Base-by-base conservation (phyloP, 306 rosid species). In the Castanopsis chinensis region DNA sequence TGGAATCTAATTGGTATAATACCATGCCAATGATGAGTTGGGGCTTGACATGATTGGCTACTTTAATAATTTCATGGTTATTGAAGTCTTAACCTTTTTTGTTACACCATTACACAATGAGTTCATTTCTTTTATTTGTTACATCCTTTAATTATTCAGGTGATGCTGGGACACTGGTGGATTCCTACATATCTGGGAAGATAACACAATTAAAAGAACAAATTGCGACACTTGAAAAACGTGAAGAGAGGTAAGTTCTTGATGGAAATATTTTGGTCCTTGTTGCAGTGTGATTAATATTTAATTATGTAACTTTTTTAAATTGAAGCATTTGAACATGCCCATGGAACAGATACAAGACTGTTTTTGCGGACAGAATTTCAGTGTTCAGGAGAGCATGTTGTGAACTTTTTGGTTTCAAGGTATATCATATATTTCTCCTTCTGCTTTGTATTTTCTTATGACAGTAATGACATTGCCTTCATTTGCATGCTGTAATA, bases 341-440 rank as follows among this genome's bases (percentile, higher is more conserved):
- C 30, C 59, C 11, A 11, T 78, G 79, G 45, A 63, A 83, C 96
- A 95, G 97, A 83, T 92, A 95, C 92, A 95, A 90, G 90, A 95
- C 94, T 27, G 99, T 95, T 75, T 92, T 95, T 87, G 98, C 97
- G 9, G 97, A 95, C 86, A 86, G 98, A 86, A 95, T 95, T 89
- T 91, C 96, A 53, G 97, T 95, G 76, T 92, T 95, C 88, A 88
- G 98, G 78, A 91, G 97, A 83, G 99, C 97, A 60, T 95, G 99
- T 79, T 91, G 99, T n/a, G 97, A 95, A 87, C 94, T 94, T 72
- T 94, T 94, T 87, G 98, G 98, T 82, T 94, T 92, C 89, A 94
- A 94, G 98, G 96, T 92, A 89, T 21, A 8, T 75, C 69, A 75
- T 77, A 58, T 78, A 17, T 80, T 37, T 78, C 72, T 81, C 41